Evolutionary conservation across 306 rosid species (phyloP).

Genomic region (Ziziphus jujuba): DNA sequence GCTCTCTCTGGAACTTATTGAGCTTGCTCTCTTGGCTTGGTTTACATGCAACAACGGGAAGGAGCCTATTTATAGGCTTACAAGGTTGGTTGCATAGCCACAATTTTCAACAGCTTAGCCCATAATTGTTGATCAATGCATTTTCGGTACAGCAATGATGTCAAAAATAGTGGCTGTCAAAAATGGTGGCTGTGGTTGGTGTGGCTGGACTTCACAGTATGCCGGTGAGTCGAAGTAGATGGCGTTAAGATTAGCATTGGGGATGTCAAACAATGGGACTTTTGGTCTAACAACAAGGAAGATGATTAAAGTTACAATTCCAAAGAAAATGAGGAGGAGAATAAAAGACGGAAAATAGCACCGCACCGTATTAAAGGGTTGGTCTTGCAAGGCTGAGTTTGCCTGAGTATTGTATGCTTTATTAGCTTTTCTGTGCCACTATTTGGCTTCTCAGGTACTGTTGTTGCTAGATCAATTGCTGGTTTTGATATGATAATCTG

Average conservation of each 20-base stretch:
- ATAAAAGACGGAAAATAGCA: slow-evolving; percentile 64
- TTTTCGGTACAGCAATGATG: too few relatives aligned
- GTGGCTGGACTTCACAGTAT: too few relatives aligned
- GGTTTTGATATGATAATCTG: slow-evolving; percentile 39
- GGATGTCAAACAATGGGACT: slow-evolving; percentile 64
- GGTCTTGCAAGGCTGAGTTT: slow-evolving; percentile 48
- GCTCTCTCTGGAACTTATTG: too few relatives aligned
- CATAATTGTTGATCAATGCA: too few relatives aligned
- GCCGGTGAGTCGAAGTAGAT: slow-evolving; percentile 74
- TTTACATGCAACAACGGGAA: too few relatives aligned
- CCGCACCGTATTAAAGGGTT: slow-evolving; percentile 78
- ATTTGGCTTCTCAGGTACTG: slow-evolving; percentile 20
- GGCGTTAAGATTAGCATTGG: slow-evolving; percentile 71
- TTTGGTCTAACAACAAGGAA: slow-evolving; percentile 67
- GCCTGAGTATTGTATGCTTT: slow-evolving; percentile 38
- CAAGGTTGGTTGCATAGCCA: too few relatives aligned
- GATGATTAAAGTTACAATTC: slow-evolving; percentile 63
- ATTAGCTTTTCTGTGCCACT: slow-evolving; percentile 23
- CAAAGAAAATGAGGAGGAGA: slow-evolving; percentile 78
- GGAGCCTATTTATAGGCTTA: too few relatives aligned
- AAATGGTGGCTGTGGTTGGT: too few relatives aligned
- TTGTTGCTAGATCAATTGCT: slow-evolving; percentile 23
- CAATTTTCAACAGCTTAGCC: too few relatives aligned
- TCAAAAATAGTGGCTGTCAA: too few relatives aligned
- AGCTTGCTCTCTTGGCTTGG: too few relatives aligned